These are phyloP conservation scores for Ochromonadaceae sp. DNA, from an alignment of 352 stramenopile species.

Conservation along the genomic window DNA sequence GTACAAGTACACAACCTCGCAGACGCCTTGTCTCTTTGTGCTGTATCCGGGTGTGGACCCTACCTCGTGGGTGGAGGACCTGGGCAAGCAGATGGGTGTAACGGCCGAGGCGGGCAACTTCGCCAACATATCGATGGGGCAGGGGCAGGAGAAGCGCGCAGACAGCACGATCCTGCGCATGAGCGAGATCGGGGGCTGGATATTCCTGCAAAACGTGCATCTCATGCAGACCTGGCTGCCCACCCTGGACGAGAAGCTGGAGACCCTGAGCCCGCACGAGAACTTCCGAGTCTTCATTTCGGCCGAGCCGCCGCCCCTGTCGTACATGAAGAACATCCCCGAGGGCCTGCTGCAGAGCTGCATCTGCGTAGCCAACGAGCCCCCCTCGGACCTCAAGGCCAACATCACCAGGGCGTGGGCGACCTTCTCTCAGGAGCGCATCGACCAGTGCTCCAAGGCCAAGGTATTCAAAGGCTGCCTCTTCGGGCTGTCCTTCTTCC, in stretches of 20 bases:
- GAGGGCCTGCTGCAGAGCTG: slow-evolving; percentile 77
- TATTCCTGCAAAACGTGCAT: slow-evolving; percentile 70
- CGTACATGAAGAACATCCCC: slow-evolving; percentile 80
- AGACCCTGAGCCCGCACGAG: slow-evolving; percentile 60
- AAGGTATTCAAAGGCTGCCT: slow-evolving; percentile 63
- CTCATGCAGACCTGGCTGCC: slow-evolving; percentile 72
- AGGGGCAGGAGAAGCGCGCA: slow-evolving; percentile 56
- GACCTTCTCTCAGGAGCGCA: slow-evolving; percentile 65
- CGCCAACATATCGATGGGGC: slow-evolving; percentile 77
- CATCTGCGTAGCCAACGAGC: slow-evolving; percentile 82
- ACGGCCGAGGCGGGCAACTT: slow-evolving; percentile 70
- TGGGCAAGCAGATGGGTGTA: slow-evolving; percentile 59
- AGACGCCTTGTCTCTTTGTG: slow-evolving; percentile 76
- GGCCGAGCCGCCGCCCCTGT: slow-evolving; percentile 64
- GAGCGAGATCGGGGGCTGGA: slow-evolving; percentile 48
- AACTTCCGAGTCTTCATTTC: slow-evolving; percentile 86
- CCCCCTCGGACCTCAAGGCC: slow-evolving; percentile 73
- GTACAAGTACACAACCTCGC: slow-evolving; percentile 68
- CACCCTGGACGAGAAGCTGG: slow-evolving; percentile 68
- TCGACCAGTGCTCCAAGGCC: slow-evolving; percentile 34
- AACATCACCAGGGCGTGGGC: slow-evolving; percentile 75
- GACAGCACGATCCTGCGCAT: slow-evolving; percentile 47
- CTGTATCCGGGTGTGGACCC: slow-evolving; percentile 75
- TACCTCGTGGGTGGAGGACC: slow-evolving; percentile 59
- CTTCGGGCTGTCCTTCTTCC: slow-evolving; percentile 79